Conservation (phyloP, 169 alveolate species). For the Blepharisma undulans region DNA sequence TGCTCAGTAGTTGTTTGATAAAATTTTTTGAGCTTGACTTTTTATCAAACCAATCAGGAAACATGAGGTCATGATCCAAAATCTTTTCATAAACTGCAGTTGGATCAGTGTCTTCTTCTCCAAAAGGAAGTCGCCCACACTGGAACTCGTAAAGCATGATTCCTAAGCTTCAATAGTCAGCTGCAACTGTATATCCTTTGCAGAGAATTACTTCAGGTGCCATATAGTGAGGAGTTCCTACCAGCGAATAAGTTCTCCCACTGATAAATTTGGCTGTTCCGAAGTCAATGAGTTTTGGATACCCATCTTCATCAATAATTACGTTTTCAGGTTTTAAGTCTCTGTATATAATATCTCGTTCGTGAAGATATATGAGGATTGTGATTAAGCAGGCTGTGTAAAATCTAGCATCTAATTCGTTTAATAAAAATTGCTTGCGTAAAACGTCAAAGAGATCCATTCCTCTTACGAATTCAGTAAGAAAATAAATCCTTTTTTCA, state of each 20-base stretch:
- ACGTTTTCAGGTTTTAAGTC: conserved; percentile 81
- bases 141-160: conserved; percentile 80
- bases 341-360: conserved; percentile 62
- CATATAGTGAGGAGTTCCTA: conserved; percentile 75
- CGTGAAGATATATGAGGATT: conserved; percentile 58
- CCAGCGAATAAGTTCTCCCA: conserved; percentile 52
- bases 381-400: conserved; percentile 57
- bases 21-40: conserved; percentile 43
- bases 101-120: conserved; percentile 72
- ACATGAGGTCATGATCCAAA: conserved; percentile 40
- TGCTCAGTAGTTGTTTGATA: conserved; percentile 46
- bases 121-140: conserved; percentile 83
- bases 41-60: conserved; percentile 49
- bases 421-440: conserved; percentile 48
- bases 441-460: conserved; percentile 68
- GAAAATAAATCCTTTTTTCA: conserved; percentile 59
- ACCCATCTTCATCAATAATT: conserved; percentile 73
- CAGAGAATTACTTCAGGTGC: conserved; percentile 75
- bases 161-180: conserved; percentile 86
- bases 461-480: conserved; percentile 72
- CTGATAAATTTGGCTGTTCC: conserved; percentile 58
- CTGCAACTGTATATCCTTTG: conserved; percentile 76
- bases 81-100: conserved; percentile 69
- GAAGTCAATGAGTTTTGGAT: conserved; percentile 65
- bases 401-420: conserved; percentile 56